These are phyloP conservation scores for Phoma herbarum DNA, from an alignment of 2,329 filamentous ascomycete genomes.

Conservation along the genomic window DNA sequence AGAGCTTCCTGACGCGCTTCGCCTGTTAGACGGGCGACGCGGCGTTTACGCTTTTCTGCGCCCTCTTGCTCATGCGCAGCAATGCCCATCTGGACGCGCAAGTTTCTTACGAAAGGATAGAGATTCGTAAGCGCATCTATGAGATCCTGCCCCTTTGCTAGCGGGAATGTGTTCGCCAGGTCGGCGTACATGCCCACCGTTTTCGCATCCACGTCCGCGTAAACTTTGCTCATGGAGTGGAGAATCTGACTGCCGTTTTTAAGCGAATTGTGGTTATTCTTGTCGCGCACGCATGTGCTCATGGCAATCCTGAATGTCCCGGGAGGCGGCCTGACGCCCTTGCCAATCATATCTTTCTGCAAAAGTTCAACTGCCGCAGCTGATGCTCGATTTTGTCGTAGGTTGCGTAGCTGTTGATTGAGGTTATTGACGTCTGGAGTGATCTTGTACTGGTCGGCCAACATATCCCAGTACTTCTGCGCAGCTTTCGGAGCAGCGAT, in stretches of 20 bases:
- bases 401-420: slow-evolving; percentile 71
- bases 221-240: slow-evolving; percentile 49
- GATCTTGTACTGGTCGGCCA: slow-evolving; percentile 69
- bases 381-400: slow-evolving; percentile 73
- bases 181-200: slow-evolving; percentile 43
- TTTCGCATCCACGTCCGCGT: slow-evolving; percentile 45
- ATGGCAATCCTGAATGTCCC: slow-evolving; percentile 77
- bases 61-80: slow-evolving; percentile 26
- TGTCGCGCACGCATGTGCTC: slow-evolving; percentile 76
- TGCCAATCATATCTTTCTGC: slow-evolving; percentile 37
- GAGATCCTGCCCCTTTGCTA: slow-evolving; percentile 42
- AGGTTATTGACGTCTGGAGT: slow-evolving; percentile 77
- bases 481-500: slow-evolving; percentile 69
- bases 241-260: slow-evolving; percentile 71
- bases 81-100: slow-evolving; percentile 41
- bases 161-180: slow-evolving; percentile 39
- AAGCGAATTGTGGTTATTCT: slow-evolving; percentile 75
- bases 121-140: slow-evolving; percentile 42
- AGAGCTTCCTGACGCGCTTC: slow-evolving; percentile 39
- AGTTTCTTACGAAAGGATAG: slow-evolving; percentile 35
- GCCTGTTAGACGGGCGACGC: slow-evolving; percentile 28
- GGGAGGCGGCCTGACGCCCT: slow-evolving; percentile 40
- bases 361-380: slow-evolving; percentile 68
- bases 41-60: slow-evolving; percentile 10
- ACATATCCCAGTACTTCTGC: slow-evolving; percentile 78